Percentiles rank a stretch among this genome's conserved stretches.
phyloP scores from a whole-genome alignment of 2,329 filamentous ascomycete species.

The Zalaria sp. region DNA sequence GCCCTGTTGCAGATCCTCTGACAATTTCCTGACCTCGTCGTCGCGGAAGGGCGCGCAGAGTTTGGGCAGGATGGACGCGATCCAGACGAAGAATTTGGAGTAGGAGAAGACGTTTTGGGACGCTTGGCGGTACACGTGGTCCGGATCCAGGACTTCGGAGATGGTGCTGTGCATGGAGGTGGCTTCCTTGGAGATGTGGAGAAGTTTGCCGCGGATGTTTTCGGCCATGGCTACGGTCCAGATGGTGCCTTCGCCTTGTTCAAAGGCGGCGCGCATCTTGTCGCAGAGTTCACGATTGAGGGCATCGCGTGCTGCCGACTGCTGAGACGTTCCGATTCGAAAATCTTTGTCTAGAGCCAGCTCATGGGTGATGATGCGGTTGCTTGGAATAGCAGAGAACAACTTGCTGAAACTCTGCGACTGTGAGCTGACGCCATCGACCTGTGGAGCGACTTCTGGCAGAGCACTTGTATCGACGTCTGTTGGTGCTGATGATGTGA shows the following conservation, averaged over 20 bases:
- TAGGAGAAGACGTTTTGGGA: constrained; percentile 63
- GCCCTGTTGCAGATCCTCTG: constrained; percentile 41
- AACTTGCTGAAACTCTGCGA: constrained; percentile 18
- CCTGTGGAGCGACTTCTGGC: background rate
- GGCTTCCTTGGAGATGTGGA: constrained; percentile 54
- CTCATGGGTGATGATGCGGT: constrained; percentile 64
- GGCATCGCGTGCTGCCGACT: constrained; percentile 44
- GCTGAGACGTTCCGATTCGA: constrained; percentile 45
- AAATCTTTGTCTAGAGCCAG: constrained; percentile 68
- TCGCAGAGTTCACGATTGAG: constrained; percentile 45
- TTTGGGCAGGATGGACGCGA: constrained; percentile 61
- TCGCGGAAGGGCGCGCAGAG: constrained; percentile 74
- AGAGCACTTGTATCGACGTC: constrained; percentile 9
- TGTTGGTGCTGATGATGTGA: constrained; percentile 5
- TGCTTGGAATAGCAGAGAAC: constrained; percentile 53
- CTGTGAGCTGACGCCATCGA: background rate
- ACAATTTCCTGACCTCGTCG: constrained; percentile 54
- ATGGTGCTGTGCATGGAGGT: constrained; percentile 64
- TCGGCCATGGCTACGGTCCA: constrained; percentile 60
- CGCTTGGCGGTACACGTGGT: constrained; percentile 56
- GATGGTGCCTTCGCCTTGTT: constrained; percentile 48
- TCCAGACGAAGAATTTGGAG: constrained; percentile 64
- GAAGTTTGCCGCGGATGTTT: constrained; percentile 56
- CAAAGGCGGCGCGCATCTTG: constrained; percentile 48
- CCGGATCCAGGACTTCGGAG: constrained; percentile 59